phyloP scores from a whole-genome alignment of 306 rosid genomes.

The Castanopsis chinensis region DNA sequence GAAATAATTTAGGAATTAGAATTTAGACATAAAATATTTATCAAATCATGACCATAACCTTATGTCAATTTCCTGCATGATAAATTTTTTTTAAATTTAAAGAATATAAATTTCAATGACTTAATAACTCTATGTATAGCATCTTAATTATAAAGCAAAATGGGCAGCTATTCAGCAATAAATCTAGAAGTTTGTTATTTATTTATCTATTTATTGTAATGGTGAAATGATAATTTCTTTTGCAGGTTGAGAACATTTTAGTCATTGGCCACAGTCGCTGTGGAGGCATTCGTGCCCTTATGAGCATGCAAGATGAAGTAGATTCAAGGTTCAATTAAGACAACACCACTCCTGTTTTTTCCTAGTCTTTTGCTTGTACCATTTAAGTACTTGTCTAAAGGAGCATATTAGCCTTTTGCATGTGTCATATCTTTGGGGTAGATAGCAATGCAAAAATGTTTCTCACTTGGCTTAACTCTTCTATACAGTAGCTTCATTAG shows the following conservation, averaged over 20 bases:
- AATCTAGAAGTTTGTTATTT: background rate
- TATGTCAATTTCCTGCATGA: background rate
- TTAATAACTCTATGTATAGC: background rate
- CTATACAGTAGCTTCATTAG: conserved; percentile 55
- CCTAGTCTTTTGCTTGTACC: background rate
- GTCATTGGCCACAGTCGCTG: conserved; percentile 98
- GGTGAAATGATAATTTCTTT: background rate
- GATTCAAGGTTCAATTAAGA: conserved; percentile 45
- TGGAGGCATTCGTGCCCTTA: conserved; percentile 96
- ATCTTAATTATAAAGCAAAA: background rate
- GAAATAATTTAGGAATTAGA: background rate
- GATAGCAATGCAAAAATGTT: background rate
- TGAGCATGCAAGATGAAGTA: conserved; percentile 78
- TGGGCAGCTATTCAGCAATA: background rate
- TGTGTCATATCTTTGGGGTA: background rate
- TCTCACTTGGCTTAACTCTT: conserved; percentile 26
- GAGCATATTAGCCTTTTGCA: background rate
- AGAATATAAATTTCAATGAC: background rate
- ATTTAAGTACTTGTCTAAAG: background rate
- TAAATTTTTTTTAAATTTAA: background rate
- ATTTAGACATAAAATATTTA: background rate
- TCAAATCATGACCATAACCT: background rate
- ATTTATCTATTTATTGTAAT: no score
- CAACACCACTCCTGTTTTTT: background rate
- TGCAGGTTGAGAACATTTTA: conserved; percentile 78